Conservation (phyloP, 495 filamentous ascomycete species). For the Immersiella caudata region DNA sequence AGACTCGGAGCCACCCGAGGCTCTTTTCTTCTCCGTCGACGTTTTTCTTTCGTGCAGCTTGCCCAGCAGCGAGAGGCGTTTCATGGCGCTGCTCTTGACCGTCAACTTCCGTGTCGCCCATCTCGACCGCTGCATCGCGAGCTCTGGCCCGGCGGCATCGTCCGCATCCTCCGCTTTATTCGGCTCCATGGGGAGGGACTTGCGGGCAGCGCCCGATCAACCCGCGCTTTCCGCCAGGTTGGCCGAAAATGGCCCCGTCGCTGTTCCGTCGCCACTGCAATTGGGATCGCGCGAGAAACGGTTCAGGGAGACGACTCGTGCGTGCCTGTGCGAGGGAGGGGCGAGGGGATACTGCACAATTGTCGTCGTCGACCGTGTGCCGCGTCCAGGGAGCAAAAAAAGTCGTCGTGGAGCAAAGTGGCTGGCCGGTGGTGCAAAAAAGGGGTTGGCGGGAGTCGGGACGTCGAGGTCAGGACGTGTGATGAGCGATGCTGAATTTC, state of each 20-base stretch:
- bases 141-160: conserved; percentile 48
- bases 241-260: conserved; percentile 41
- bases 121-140: conserved; percentile 64
- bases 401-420: background rate
- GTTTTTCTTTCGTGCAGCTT: conserved; percentile 67
- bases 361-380: conserved; percentile 9
- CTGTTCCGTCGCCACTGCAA: conserved; percentile 31
- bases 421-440: conserved; percentile 1
- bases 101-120: conserved; percentile 90
- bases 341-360: background rate
- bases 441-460: conserved; percentile 6
- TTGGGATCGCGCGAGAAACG: background rate
- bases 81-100: conserved; percentile 70
- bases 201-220: conserved; percentile 56
- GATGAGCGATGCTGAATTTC: conserved; percentile 15
- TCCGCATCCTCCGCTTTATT: conserved; percentile 48
- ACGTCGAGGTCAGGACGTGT: conserved; percentile 1
- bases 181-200: conserved; percentile 48
- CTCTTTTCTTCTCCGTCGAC: conserved; percentile 73
- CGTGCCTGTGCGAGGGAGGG: background rate
- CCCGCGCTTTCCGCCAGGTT: conserved; percentile 49
- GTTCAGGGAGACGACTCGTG: conserved; percentile 9
- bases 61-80: conserved; percentile 82
- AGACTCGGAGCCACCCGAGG: conserved; percentile 56
- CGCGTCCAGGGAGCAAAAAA: conserved; percentile 4